These are phyloP conservation scores for Waltiozyma sp. DNA, from an alignment of 1,139 yeast species.

Conservation along the genomic window DNA sequence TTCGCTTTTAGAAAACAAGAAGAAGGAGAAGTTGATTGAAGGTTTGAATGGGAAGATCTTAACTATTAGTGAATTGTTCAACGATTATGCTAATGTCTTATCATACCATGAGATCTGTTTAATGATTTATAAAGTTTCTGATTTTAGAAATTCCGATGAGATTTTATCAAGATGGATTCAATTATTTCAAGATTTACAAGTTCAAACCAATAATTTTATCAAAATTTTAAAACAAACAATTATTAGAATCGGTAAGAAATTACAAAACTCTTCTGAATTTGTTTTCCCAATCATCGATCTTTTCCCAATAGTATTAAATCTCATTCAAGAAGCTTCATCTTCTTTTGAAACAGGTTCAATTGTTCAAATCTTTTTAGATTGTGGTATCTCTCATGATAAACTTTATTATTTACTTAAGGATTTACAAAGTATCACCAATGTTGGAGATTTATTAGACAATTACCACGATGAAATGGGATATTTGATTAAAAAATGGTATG, in stretches of 20 bases:
- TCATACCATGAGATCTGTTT: constrained; percentile 80
- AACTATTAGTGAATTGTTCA: constrained; percentile 70
- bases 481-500: constrained; percentile 56
- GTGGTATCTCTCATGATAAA: constrained; percentile 68
- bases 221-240: constrained; percentile 27
- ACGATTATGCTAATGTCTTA: constrained; percentile 77
- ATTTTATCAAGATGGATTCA: constrained; percentile 63
- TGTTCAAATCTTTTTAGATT: constrained; percentile 60
- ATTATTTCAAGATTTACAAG: constrained; percentile 30
- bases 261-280: constrained; percentile 43
- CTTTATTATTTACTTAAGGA: constrained; percentile 59
- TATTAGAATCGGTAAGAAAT: constrained; percentile 36
- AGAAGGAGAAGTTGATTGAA: constrained; percentile 34
- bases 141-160: constrained; percentile 65
- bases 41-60: constrained; percentile 55
- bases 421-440: constrained; percentile 53
- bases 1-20: constrained; percentile 36
- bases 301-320: constrained; percentile 38
- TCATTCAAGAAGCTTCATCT: constrained; percentile 25
- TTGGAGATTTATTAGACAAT: constrained; percentile 43
- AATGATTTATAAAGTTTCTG: constrained; percentile 70
- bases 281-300: constrained; percentile 75
- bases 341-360: constrained; percentile 31
- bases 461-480: constrained; percentile 7
- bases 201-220: constrained; percentile 12